Conservation (phyloP, 768 basidiomycete genomes). For the Saitozyma sp. region DNA sequence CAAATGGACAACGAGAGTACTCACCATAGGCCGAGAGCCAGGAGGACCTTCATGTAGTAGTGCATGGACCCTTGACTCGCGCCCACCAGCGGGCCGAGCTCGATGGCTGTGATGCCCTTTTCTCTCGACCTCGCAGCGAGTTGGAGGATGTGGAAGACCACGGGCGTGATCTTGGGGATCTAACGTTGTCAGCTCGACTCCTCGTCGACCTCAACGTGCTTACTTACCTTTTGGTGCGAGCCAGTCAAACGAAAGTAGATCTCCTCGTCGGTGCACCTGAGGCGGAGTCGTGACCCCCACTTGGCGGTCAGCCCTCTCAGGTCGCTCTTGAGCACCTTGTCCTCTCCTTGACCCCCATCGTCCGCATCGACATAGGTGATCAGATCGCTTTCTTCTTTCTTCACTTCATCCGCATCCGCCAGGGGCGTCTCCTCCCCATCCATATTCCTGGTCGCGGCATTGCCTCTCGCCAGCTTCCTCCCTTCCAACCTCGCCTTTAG, state of each 20-base stretch:
- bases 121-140: conserved; percentile 37
- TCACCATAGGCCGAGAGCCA: conserved; percentile 32
- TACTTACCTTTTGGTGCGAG: conserved; percentile 36
- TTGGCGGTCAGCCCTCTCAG: conserved; percentile 19
- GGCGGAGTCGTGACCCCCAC: conserved; percentile 39
- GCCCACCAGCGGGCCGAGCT: conserved; percentile 42
- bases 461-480: not conserved
- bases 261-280: conserved; percentile 38
- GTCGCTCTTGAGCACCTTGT: conserved; percentile 14
- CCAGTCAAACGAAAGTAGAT: conserved; percentile 42
- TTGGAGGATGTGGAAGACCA: conserved; percentile 37
- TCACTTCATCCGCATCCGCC: conserved; percentile 3
- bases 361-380: conserved; percentile 1
- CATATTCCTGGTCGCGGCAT: not conserved
- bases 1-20: conserved; percentile 2
- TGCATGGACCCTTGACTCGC: conserved; percentile 39
- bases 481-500: conserved; percentile 1
- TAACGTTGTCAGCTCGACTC: conserved; percentile 10
- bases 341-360: not conserved
- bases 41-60: conserved; percentile 42
- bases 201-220: not conserved
- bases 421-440: not conserved
- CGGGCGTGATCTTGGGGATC: conserved; percentile 29
- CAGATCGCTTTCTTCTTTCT: not conserved
- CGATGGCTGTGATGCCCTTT: conserved; percentile 41